phyloP scores from a whole-genome alignment of 139 green algal genomes.

The Chlamydomonas applanata region DNA sequence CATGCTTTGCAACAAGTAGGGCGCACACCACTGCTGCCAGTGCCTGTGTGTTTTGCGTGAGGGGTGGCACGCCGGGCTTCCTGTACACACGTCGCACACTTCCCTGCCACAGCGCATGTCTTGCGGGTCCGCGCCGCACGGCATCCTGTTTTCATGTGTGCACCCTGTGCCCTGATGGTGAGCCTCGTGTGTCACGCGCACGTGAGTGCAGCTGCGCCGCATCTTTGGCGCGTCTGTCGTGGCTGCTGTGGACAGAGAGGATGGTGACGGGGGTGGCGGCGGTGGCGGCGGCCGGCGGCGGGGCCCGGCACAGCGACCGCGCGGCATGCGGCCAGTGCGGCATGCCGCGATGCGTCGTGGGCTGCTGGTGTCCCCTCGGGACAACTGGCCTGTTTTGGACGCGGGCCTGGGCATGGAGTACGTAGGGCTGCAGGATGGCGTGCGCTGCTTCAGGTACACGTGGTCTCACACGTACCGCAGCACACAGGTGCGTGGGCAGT shows the following conservation, averaged over 20 bases:
- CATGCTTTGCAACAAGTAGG: background rate
- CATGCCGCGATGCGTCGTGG: constrained; percentile 39
- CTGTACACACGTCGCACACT: background rate
- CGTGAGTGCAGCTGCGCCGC: constrained; percentile 50
- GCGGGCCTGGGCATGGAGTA: constrained; percentile 45
- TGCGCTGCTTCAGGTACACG: constrained; percentile 48
- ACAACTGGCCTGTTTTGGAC: constrained; percentile 60
- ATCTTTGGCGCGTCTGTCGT: constrained; percentile 82
- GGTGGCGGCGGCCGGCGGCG: no score
- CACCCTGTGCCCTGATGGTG: background rate
- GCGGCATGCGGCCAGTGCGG: constrained; percentile 17
- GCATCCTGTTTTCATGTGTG: background rate
- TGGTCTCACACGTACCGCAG: constrained; percentile 59
- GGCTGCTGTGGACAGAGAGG: constrained; percentile 51
- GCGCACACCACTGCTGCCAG: background rate
- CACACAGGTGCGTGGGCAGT: constrained; percentile 32
- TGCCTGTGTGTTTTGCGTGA: background rate
- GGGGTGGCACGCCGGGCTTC: background rate
- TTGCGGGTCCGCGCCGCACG: background rate
- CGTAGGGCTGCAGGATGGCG: constrained; percentile 24
- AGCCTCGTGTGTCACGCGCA: background rate
- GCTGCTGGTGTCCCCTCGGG: constrained; percentile 59
- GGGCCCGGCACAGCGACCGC: constrained; percentile 11
- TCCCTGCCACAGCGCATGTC: background rate
- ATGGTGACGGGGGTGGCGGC: constrained; percentile 3